Conservation (phyloP, 2,329 filamentous ascomycete species). For the Monosporascus sp. region DNA sequence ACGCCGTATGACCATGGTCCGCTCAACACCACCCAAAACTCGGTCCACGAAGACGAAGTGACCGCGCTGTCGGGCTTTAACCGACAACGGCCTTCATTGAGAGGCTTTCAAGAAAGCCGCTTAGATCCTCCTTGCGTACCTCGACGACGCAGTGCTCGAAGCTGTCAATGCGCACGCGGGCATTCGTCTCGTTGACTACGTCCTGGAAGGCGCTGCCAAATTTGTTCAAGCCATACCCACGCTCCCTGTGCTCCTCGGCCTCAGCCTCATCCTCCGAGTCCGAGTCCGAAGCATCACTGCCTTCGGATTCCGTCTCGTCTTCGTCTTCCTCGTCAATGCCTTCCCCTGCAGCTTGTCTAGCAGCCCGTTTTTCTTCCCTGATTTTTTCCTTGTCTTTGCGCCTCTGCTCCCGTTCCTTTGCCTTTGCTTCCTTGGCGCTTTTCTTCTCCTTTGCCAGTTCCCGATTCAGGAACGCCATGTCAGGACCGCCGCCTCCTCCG, state of each 20-base stretch:
- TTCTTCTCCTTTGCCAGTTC: conserved; percentile 59
- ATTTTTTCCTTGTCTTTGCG: conserved; percentile 52
- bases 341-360: conserved; percentile 44
- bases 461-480: conserved; percentile 62
- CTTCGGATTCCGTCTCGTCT: conserved; percentile 46
- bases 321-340: conserved; percentile 44
- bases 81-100: conserved; percentile 85
- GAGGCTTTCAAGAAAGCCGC: conserved; percentile 82
- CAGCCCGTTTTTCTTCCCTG: conserved; percentile 57
- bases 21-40: neutral
- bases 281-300: conserved; percentile 43
- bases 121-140: conserved; percentile 92
- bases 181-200: conserved; percentile 85
- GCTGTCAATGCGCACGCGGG: conserved; percentile 85
- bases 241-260: conserved; percentile 47
- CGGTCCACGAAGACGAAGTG: neutral
- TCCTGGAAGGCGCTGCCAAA: conserved; percentile 96
- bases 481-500: conserved; percentile 76
- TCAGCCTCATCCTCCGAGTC: conserved; percentile 50
- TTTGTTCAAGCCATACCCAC: conserved; percentile 73
- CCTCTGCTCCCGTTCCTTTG: conserved; percentile 55
- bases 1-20: neutral
- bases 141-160: conserved; percentile 98
- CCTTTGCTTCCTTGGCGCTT: conserved; percentile 58
- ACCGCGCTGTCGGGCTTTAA: conserved; percentile 25